Percentiles rank a stretch among this genome's conserved stretches.
Conservation (phyloP, 495 filamentous ascomycete species). For the Cladorrhinum samala region DNA sequence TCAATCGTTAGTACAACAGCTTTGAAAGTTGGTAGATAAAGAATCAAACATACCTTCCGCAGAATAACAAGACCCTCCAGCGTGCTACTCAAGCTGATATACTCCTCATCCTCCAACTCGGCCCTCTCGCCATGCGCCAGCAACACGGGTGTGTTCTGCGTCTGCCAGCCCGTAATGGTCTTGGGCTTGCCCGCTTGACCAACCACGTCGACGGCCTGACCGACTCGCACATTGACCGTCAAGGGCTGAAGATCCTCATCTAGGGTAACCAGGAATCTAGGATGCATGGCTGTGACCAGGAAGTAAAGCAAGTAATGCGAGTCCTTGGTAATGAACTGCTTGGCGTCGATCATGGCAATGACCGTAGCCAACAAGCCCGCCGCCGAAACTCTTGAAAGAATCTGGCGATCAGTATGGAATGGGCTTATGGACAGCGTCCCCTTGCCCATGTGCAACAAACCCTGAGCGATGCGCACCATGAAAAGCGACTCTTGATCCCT, state of each 20-base stretch:
- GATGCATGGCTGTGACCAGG: slow-evolving; percentile 95
- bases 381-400: slow-evolving; percentile 84
- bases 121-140: slow-evolving; percentile 89
- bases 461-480: slow-evolving; percentile 98
- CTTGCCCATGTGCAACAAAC: slow-evolving; percentile 98
- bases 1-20: slow-evolving; percentile 11
- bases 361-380: slow-evolving; percentile 86
- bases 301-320: slow-evolving; percentile 96
- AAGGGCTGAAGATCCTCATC: slow-evolving; percentile 92
- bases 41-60: slow-evolving; percentile 65
- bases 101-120: slow-evolving; percentile 96
- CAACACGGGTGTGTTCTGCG: slow-evolving; percentile 93
- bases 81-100: slow-evolving; percentile 80
- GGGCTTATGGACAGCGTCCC: slow-evolving; percentile 91
- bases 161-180: slow-evolving; percentile 99
- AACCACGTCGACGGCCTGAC: slow-evolving; percentile 96
- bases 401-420: slow-evolving; percentile 96
- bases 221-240: slow-evolving; percentile 92
- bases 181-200: slow-evolving; percentile 95
- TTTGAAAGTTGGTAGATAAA: no score
- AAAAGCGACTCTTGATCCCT: slow-evolving; percentile 91
- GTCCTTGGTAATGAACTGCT: slow-evolving; percentile 83
- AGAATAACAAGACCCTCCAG: slow-evolving; percentile 94
- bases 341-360: slow-evolving; percentile 87
- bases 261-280: slow-evolving; percentile 89